A percentile compares a stretch with the other conserved stretches of the same genome.
Conservation (phyloP, 495 filamentous ascomycete genomes). For the Daldinia childiae region DNA sequence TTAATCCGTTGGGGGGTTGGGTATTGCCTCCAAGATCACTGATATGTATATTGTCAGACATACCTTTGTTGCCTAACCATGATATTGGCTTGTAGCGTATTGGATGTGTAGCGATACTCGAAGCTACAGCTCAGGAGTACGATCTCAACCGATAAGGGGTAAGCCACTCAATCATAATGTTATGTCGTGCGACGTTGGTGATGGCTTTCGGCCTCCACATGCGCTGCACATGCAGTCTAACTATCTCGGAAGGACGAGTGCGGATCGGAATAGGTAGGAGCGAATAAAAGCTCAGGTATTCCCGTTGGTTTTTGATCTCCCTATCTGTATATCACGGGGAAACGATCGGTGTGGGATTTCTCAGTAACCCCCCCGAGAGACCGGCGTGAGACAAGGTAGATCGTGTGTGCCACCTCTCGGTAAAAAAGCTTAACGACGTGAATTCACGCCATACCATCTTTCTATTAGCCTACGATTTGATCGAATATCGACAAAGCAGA, state of each 20-base stretch:
- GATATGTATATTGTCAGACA: background rate
- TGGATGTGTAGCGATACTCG: background rate
- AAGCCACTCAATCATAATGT: slow-evolving; percentile 25
- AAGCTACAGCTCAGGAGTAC: background rate
- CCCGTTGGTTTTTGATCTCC: slow-evolving; percentile 5
- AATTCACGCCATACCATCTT: background rate
- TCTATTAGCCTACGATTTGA: background rate
- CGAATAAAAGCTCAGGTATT: slow-evolving; percentile 12
- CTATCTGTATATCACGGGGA: slow-evolving; percentile 13
- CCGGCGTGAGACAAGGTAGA: slow-evolving; percentile 11
- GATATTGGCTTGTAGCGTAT: background rate
- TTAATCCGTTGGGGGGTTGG: background rate
- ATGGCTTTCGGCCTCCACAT: slow-evolving; percentile 16
- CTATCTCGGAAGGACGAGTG: slow-evolving; percentile 16
- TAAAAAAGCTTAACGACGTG: background rate
- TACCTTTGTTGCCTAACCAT: background rate
- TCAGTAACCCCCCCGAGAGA: slow-evolving; percentile 5
- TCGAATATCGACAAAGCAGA: slow-evolving; percentile 7
- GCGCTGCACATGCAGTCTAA: slow-evolving; percentile 12
- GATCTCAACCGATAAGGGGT: slow-evolving; percentile 12
- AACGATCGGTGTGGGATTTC: slow-evolving; percentile 8
- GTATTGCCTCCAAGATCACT: background rate
- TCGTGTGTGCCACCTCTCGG: slow-evolving; percentile 3
- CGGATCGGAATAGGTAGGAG: slow-evolving; percentile 17
- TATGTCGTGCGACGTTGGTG: slow-evolving; percentile 32